A percentile compares a stretch with the other conserved stretches of the same genome.
Conservation (phyloP, 2,329 filamentous ascomycete species). For the Clarireedia sp. region DNA sequence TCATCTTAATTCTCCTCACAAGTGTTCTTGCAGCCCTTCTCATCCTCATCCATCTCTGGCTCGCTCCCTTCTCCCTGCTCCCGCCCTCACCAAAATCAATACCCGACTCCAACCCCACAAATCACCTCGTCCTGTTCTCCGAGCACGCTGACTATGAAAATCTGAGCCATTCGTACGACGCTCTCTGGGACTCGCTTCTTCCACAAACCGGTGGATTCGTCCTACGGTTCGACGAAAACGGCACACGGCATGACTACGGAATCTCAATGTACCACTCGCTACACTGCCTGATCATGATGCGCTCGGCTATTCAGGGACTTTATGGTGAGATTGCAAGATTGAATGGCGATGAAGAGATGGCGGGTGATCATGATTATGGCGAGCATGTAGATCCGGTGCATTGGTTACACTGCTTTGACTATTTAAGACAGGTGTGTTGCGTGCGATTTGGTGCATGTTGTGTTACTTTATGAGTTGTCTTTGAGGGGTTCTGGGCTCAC, state of each 20-base stretch:
- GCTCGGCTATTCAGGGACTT: neutral
- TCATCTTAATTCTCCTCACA: neutral
- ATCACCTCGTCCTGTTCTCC: neutral
- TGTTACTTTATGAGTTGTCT: neutral
- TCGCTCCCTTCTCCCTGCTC: neutral
- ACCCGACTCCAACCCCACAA: neutral
- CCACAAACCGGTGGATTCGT: neutral
- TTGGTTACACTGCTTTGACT: constrained; percentile 11
- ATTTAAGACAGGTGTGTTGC: constrained; percentile 10
- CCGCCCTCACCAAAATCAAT: neutral
- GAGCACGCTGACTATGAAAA: constrained; percentile 4
- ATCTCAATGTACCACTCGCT: constrained; percentile 6
- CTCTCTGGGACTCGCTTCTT: neutral
- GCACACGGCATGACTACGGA: neutral
- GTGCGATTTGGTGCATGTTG: neutral
- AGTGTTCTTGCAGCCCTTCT: neutral
- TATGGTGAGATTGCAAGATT: constrained; percentile 3
- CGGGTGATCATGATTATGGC: neutral
- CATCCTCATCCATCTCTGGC: neutral
- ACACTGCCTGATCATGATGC: constrained; percentile 7
- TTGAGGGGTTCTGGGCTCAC: neutral
- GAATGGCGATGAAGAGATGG: neutral
- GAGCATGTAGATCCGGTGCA: constrained; percentile 4
- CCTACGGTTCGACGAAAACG: neutral
- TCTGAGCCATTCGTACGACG: neutral